Evolutionary conservation across 768 basidiomycete species (phyloP), one percentile per base, ranked within the genome.

Genomic region (Postia placenta): DNA sequence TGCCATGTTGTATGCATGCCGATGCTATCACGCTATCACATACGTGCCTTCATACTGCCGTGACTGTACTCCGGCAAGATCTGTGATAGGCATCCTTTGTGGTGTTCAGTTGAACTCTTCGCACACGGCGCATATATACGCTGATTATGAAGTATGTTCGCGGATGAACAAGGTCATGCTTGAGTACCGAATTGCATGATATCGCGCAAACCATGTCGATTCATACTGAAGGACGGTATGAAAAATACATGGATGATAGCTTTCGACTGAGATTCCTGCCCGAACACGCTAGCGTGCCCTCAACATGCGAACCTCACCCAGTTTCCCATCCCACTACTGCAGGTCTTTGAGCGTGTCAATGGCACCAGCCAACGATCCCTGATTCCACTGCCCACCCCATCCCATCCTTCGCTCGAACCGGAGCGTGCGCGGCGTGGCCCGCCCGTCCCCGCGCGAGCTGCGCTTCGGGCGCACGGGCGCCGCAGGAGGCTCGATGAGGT

Each of bases 331-430:
- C 27, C 5, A 45, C 19, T 12, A 14, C 39, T 37, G 43, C 41
- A 49, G 40, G 42, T 62, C 54, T 47, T 53, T 55, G 50, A 59
- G 42, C 51, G 54, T 49, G 23, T 53, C 55, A 17, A 60, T 55
- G 17, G 52, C 47, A 11, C 40, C 47, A 12, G 49, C 52, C 49
- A 61, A 49, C 40, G 46, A 54, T n/a, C 59, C 61, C 24, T 41
- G 42, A 22, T 53, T 49, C 62, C 60, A 61, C 48, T 50, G 39
- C 14, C 62, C 62, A 12, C 60, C 58, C 62, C 60, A 63, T 2
- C 62, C 62, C 52, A 58, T 58, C 25, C 62, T 54, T 5, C 60
- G 49, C 48, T 63, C 58, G 33, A 47, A 48, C 14, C 60, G 38
- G 33, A 51, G 38, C 47, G 60, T 61, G 5, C 56, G 45, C 14